Percentiles rank a stretch among this genome's conserved stretches.
These are phyloP conservation scores for Fragilaria crotonensis DNA, from an alignment of 108 stramenopile species.

Conservation along the genomic window DNA sequence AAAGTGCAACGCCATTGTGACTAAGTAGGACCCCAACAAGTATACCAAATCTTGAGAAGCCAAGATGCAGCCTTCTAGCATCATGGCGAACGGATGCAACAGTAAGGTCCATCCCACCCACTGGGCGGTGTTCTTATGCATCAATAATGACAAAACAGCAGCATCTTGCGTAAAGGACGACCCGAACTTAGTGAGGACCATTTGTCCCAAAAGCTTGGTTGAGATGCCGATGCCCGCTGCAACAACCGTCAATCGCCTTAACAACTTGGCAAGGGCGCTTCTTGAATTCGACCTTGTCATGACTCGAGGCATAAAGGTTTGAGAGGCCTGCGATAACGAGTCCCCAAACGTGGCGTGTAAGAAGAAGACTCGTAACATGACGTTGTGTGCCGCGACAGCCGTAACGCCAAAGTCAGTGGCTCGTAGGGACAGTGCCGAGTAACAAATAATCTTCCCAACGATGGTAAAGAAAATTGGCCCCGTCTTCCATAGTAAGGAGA, in stretches of 20 bases:
- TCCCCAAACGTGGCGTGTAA: constrained; percentile 91
- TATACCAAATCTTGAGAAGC: constrained; percentile 51
- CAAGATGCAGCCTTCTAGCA: constrained; percentile 65
- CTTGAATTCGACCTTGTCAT: constrained; percentile 20
- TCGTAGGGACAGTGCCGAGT: constrained; percentile 66
- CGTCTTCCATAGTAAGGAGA: constrained; percentile 53
- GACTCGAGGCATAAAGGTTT: constrained; percentile 82
- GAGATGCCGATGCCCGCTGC: constrained; percentile 13
- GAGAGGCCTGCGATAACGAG: constrained; percentile 74
- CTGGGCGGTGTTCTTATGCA: constrained; percentile 30
- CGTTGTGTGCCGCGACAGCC: constrained; percentile 75
- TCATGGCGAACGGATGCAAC: constrained; percentile 73
- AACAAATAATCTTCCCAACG: constrained; percentile 68
- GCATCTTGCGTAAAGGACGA: constrained; percentile 48
- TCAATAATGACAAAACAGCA: constrained; percentile 34
- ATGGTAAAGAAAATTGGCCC: constrained; percentile 84
- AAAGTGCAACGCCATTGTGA: constrained; percentile 39
- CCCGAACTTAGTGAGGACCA: constrained; percentile 10
- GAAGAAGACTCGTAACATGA: constrained; percentile 87
- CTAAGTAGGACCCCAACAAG: constrained; percentile 48
- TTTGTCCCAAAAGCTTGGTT: constrained; percentile 11
- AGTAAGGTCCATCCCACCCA: constrained; percentile 34
- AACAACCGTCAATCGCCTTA: constrained; percentile 19
- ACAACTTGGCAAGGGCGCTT: constrained; percentile 9
- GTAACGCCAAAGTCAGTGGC: constrained; percentile 71